phyloP scores from a whole-genome alignment of 2,329 filamentous ascomycete species.

The Trichoderma sp. region DNA sequence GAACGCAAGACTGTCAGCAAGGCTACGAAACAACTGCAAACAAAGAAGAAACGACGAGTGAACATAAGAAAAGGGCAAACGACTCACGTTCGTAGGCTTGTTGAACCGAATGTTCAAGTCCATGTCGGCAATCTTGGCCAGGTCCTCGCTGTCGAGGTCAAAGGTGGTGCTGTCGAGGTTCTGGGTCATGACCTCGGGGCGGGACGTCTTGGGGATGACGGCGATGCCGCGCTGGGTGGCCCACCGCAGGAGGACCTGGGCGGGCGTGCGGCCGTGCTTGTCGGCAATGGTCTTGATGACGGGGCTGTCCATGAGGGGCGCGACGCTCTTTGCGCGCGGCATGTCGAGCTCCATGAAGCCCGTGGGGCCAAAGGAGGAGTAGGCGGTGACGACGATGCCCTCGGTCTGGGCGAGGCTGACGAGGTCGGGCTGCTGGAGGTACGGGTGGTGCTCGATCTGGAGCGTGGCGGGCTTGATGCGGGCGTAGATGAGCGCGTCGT shows the following conservation, averaged over 20 bases:
- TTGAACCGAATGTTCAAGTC: conserved; percentile 74
- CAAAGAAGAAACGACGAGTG: neutral
- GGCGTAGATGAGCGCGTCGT: conserved; percentile 79
- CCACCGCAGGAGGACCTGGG: conserved; percentile 85
- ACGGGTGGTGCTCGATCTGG: conserved; percentile 90
- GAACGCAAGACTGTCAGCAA: neutral
- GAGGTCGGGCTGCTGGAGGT: conserved; percentile 75
- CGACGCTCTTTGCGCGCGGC: conserved; percentile 58
- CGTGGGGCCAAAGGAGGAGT: conserved; percentile 80
- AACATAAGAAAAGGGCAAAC: no score
- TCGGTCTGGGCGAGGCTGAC: conserved; percentile 69
- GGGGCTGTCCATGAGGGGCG: conserved; percentile 71
- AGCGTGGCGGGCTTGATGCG: conserved; percentile 73
- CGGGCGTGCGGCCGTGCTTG: conserved; percentile 72
- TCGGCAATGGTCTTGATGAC: conserved; percentile 65
- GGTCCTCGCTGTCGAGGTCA: conserved; percentile 65
- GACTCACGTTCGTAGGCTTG: conserved; percentile 69
- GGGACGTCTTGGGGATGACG: conserved; percentile 78
- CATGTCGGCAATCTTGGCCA: conserved; percentile 66
- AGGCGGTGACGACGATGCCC: conserved; percentile 76
- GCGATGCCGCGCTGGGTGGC: conserved; percentile 79
- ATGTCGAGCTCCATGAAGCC: conserved; percentile 78
- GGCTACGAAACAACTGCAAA: neutral
- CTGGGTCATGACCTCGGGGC: conserved; percentile 55
- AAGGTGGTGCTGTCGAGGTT: conserved; percentile 70